Evolutionary conservation across 1,284 basidiomycete species (phyloP), one percentile per base, ranked within the genome.

Genomic region (Tylopilus orsonianus): DNA sequence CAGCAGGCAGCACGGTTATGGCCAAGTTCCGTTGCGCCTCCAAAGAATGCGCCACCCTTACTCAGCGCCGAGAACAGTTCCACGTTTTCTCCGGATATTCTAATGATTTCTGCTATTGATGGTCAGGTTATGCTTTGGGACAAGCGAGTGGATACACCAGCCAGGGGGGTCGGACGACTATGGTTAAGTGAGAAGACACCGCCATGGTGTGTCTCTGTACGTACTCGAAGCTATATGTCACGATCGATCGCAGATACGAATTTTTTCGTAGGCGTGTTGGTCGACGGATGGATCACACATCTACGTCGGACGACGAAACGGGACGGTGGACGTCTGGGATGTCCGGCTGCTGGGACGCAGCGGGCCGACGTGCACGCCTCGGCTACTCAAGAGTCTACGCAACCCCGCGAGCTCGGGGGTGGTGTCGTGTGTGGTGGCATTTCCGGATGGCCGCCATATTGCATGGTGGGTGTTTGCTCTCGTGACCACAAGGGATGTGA

Each of bases 81-180:
- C 19, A 69, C 77, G 14, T 92, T 87, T 68, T 95, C 92, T 20
- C 74, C 85, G 4, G 91, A 98, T 64, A 69, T 97, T 32, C 68
- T 99, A 35, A 80, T 99, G 78, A 94, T 93, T 4, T 87, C 89
- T 22, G 87, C 87, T 8, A 87, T 97, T 54, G 94, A 97, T 58
- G 96, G 97, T 1, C 92, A 97, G 64, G 82, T 97, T 16, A 82
- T 95, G 30, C 67, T 99, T 7, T 96, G 94, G 86, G 96, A 99
- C 64, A 80, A 85, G 56, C 76, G 96, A 50, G 83, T 84, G 27
- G 75, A 82, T 39, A 72, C 76, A 1, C 70, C 77, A 24, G 83
- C 85, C 24, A 69, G 67, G 26, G 88, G 90, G 5, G 90, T 96
- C 1, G 92, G 93, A 19, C 76, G 93, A 48, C 70, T 98, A 37